Percentiles rank a stretch among this genome's conserved stretches.
These are phyloP conservation scores for Raddia distichophylla DNA, from an alignment of 176 grass and related monocot species.

Conservation along the genomic window DNA sequence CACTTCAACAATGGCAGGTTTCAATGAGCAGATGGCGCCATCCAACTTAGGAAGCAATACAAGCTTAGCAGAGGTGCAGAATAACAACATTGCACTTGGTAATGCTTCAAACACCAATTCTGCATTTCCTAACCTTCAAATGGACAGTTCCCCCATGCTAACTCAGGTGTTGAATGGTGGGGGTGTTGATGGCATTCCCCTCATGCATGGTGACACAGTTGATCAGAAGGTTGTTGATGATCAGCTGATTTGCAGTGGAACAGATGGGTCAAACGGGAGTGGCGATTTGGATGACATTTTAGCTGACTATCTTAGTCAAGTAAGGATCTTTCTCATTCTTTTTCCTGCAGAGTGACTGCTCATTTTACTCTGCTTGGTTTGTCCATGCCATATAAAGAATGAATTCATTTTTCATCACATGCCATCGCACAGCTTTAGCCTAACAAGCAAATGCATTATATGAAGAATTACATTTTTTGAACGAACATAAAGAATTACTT, in stretches of 20 bases:
- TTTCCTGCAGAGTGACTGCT: neutral
- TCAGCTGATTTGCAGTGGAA: neutral
- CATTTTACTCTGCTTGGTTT: neutral
- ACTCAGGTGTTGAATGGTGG: neutral
- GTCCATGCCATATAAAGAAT: too few relatives aligned
- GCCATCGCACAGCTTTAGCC: neutral
- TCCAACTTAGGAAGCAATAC: slow-evolving; percentile 28
- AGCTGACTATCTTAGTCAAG: neutral
- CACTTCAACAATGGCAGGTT: neutral
- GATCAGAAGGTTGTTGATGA: slow-evolving; percentile 4
- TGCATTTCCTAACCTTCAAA: slow-evolving; percentile 14
- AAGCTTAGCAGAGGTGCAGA: neutral
- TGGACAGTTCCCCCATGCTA: neutral
- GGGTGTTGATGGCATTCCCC: slow-evolving; percentile 6
- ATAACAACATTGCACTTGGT: neutral
- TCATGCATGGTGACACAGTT: neutral
- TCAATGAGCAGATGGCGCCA: neutral
- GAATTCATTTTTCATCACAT: neutral
- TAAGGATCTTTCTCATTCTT: slow-evolving; percentile 22
- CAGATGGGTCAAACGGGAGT: neutral
- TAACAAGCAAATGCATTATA: neutral
- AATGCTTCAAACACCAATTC: slow-evolving; percentile 28
- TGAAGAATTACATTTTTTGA: neutral
- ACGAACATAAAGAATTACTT: neutral
- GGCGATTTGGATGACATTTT: slow-evolving; percentile 6